Evolutionary conservation across 495 filamentous ascomycete genomes (phyloP).

Genomic region (Parathielavia hyrcaniae): DNA sequence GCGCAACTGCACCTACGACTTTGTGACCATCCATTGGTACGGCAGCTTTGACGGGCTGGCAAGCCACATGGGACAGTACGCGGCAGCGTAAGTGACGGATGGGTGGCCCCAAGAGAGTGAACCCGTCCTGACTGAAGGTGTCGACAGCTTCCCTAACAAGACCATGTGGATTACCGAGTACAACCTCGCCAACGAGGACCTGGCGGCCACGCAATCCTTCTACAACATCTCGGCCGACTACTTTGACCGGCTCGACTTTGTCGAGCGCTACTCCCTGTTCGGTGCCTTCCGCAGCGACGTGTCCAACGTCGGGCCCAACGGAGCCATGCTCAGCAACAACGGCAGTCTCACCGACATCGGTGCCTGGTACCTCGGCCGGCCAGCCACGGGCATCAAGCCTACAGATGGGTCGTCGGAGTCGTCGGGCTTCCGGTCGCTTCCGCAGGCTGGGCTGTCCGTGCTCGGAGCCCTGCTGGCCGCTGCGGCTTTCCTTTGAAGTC

Average conservation of each 20-base stretch:
- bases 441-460: not conserved
- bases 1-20: constrained; percentile 59
- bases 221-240: constrained; percentile 58
- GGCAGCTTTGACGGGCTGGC: constrained; percentile 67
- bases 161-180: constrained; percentile 71
- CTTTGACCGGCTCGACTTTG: constrained; percentile 55
- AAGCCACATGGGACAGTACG: constrained; percentile 59
- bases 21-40: constrained; percentile 73
- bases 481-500: not conserved
- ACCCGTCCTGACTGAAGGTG: not conserved
- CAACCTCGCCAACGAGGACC: constrained; percentile 45
- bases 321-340: constrained; percentile 55
- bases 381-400: constrained; percentile 40
- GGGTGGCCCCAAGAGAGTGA: not conserved
- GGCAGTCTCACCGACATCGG: constrained; percentile 66
- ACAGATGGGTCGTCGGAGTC: not conserved
- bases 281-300: constrained; percentile 61
- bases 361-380: constrained; percentile 61
- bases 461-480: not conserved
- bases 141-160: constrained; percentile 48
- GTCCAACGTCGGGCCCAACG: constrained; percentile 64
- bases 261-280: constrained; percentile 65
- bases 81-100: constrained; percentile 38
- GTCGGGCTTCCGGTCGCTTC: not conserved
- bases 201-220: constrained; percentile 54